Conservation (phyloP, 805 yeast genomes). For the Metschnikowia noctiluminum region DNA sequence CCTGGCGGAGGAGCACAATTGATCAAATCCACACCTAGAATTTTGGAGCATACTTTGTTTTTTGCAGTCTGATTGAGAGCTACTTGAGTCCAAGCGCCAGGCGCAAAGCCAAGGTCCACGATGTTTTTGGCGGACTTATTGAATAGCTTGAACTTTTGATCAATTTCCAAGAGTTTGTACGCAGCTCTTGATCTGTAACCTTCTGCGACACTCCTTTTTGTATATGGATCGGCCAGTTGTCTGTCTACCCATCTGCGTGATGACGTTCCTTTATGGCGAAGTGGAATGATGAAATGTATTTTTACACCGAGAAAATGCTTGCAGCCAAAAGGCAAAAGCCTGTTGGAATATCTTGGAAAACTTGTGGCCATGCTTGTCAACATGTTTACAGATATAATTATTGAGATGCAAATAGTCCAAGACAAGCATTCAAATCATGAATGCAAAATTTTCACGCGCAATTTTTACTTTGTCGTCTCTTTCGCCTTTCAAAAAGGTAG, state of each 20-base stretch:
- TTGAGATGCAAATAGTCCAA: too few species aligned
- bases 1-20: slow-evolving; percentile 36
- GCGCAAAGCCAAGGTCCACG: slow-evolving; percentile 64
- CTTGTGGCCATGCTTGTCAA: too few species aligned
- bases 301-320: too few species aligned
- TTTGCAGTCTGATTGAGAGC: slow-evolving; percentile 17
- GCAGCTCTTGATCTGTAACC: slow-evolving; percentile 86
- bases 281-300: too few species aligned
- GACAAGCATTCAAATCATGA: too few species aligned
- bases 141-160: slow-evolving; percentile 61
- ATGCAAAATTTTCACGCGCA: too few species aligned
- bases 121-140: slow-evolving; percentile 50
- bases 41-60: slow-evolving; percentile 9
- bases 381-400: too few species aligned
- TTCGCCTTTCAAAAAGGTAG: too few species aligned
- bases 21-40: slow-evolving; percentile 32
- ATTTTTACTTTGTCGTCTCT: too few species aligned
- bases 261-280: slow-evolving; percentile 15
- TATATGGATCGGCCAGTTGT: slow-evolving; percentile 60
- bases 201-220: slow-evolving; percentile 60
- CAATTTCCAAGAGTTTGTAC: slow-evolving; percentile 75
- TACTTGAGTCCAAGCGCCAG: slow-evolving; percentile 32
- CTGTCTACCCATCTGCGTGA: slow-evolving; percentile 65
- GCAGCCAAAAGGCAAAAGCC: too few species aligned
- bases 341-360: too few species aligned